phyloP scores from a whole-genome alignment of 23 red algal species.

The Chondrus crispus region DNA sequence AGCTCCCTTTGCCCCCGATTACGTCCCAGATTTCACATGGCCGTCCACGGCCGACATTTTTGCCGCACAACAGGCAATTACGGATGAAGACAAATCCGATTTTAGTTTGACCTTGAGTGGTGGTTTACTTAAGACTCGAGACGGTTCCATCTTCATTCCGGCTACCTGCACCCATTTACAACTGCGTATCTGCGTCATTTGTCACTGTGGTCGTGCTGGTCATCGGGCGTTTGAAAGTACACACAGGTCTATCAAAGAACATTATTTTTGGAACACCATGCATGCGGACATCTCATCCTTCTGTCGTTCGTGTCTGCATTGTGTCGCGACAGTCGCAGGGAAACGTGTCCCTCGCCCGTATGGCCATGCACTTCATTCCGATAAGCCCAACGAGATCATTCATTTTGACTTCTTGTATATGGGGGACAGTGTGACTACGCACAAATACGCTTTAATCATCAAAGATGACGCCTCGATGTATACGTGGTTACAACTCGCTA shows the following conservation, averaged over 20 bases:
- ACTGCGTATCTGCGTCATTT: neutral
- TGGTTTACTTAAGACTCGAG: neutral
- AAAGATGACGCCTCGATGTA: slow-evolving; percentile 6
- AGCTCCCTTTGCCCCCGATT: neutral
- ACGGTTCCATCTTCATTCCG: neutral
- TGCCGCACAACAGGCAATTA: neutral
- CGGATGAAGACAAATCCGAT: neutral
- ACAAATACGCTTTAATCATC: neutral
- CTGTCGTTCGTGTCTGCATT: neutral
- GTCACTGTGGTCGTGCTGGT: neutral
- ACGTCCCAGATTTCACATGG: neutral
- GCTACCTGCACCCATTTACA: neutral
- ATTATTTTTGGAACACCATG: neutral
- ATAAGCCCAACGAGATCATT: neutral
- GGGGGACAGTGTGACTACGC: neutral
- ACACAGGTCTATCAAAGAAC: neutral
- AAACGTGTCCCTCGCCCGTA: neutral
- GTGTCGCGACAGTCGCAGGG: neutral
- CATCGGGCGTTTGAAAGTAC: neutral
- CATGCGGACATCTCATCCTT: neutral
- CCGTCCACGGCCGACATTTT: neutral
- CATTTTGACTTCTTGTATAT: slow-evolving; percentile 2
- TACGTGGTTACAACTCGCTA: neutral
- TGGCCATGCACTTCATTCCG: neutral
- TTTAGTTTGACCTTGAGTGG: neutral